These are phyloP conservation scores for Suillus subaureus DNA, from an alignment of 768 basidiomycete species.

Conservation along the genomic window DNA sequence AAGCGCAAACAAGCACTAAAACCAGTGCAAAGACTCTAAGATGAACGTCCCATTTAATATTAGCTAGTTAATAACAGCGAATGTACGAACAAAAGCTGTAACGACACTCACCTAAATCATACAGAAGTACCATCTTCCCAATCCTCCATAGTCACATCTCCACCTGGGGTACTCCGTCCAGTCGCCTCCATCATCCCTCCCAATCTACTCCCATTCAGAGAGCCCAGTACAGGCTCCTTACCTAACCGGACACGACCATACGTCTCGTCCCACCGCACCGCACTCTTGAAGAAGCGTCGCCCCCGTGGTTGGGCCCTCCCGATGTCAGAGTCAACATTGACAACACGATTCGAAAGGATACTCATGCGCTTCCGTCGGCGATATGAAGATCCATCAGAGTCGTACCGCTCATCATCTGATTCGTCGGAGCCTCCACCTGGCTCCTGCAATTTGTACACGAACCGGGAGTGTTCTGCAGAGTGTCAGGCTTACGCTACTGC, in stretches of 20 bases:
- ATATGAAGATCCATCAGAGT: slow-evolving; percentile 51
- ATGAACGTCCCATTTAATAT: background rate
- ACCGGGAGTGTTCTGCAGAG: slow-evolving; percentile 60
- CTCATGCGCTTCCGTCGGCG: slow-evolving; percentile 64
- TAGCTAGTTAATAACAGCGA: background rate
- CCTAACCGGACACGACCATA: slow-evolving; percentile 26
- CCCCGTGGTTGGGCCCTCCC: slow-evolving; percentile 34
- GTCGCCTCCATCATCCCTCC: slow-evolving; percentile 29
- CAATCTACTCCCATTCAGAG: slow-evolving; percentile 17
- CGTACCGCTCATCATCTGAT: slow-evolving; percentile 49
- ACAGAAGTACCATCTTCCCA: slow-evolving; percentile 34
- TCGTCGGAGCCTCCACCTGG: slow-evolving; percentile 49
- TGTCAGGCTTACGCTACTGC: slow-evolving; percentile 1
- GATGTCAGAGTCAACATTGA: slow-evolving; percentile 46
- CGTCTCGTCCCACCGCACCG: slow-evolving; percentile 37
- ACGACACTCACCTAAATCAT: slow-evolving; percentile 14
- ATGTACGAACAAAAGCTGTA: background rate
- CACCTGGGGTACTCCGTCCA: slow-evolving; percentile 18
- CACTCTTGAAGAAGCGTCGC: slow-evolving; percentile 63
- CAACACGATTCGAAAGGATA: slow-evolving; percentile 60
- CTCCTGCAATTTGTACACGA: slow-evolving; percentile 62
- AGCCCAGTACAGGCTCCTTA: slow-evolving; percentile 26
- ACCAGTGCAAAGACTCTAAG: background rate
- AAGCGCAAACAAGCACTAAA: background rate
- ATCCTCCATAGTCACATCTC: slow-evolving; percentile 27